Base-by-base conservation (phyloP, 139 green algal species). In the Pseudopediastrum boryanum region DNA sequence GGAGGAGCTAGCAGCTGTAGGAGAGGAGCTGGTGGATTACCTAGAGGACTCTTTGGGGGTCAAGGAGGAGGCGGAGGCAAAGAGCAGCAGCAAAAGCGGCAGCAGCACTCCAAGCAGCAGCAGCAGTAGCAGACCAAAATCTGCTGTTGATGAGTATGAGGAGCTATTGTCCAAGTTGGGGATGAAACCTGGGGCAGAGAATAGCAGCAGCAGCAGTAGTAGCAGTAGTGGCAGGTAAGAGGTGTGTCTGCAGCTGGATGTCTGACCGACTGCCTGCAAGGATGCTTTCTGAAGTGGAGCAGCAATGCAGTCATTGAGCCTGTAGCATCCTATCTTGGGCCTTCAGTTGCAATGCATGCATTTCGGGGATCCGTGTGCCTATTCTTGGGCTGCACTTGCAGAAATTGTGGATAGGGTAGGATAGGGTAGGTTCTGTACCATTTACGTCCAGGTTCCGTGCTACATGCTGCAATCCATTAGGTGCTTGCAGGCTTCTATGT, bases 11-110 rank as follows among this genome's bases (percentile, higher is more conserved):
- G 46, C 75, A 44, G 75, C 75, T 8, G 66, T 81, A 35, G 75
- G 75, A 13, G 75, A 75, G 29, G 75, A 81, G 48, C 43, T 81
- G n/a, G 75, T 81, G 16, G 75, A 81, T n/a, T 81, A 66, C 12
- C 63, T 81, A 2, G 75, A 81, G 48, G 38, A 66, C n/a, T 44
- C 43, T 2, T 27, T 81, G n/a, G 35, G 35, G 16, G 39, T n/a
- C 31, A 23, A 62, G 35, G 58, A 79, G 16, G 21, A 78, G 51
- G 29, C 39, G 13, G 35, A 27, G 10, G 33, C 9, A 21, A 62
- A 27, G 16, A 74, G 44, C 72, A 61, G 72, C 52, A 41, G 51
- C 52, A 54, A 74, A 39, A 50, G 66, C 41, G n/a, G 58, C 10
- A 66, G 61, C 61, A 46, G 61, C 61, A 21, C 42, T 9, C 43